Evolutionary conservation across 2,329 filamentous ascomycete species (phyloP).

Genomic region (Raffaelea arxii): DNA sequence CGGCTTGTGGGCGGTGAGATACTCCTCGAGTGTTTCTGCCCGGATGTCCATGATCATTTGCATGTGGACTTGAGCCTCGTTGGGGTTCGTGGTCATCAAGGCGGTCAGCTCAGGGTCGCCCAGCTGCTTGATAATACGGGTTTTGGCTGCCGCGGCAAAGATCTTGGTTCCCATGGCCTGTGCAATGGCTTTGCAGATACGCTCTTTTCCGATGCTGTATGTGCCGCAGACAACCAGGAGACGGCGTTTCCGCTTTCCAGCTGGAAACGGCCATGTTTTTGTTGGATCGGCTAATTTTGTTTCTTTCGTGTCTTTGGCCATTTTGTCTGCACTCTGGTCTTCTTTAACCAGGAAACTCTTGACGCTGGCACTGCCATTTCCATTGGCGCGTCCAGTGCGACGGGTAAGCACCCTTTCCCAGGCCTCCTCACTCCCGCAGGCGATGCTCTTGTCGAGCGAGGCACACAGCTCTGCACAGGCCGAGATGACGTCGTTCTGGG

Average conservation of each 20-base stretch:
- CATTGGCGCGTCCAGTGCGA: slow-evolving; percentile 18
- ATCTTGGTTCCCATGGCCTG: slow-evolving; percentile 80
- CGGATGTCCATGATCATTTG: slow-evolving; percentile 91
- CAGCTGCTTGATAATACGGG: slow-evolving; percentile 72
- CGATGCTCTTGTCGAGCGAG: slow-evolving; percentile 23
- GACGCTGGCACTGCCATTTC: slow-evolving; percentile 30
- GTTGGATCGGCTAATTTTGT: too few relatives aligned
- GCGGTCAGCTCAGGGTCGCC: slow-evolving; percentile 74
- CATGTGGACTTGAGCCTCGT: slow-evolving; percentile 93
- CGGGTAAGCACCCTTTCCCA: slow-evolving; percentile 34
- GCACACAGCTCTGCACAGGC: slow-evolving; percentile 83
- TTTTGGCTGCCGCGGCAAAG: slow-evolving; percentile 74
- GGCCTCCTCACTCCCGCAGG: slow-evolving; percentile 29
- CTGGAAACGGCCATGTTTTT: slow-evolving; percentile 4
- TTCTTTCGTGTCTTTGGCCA: too few relatives aligned
- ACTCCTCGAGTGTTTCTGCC: slow-evolving; percentile 82
- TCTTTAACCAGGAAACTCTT: slow-evolving; percentile 40
- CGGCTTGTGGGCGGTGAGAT: slow-evolving; percentile 68
- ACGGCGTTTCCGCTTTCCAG: slow-evolving; percentile 56
- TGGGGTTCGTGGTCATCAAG: slow-evolving; percentile 69
- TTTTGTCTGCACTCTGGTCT: too few relatives aligned
- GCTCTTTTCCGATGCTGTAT: slow-evolving; percentile 96
- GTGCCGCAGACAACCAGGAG: slow-evolving; percentile 90
- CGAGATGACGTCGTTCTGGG: slow-evolving; percentile 75
- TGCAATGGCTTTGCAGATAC: slow-evolving; percentile 88